Conservation (phyloP, 116 monocot species). For the Trichopus zeylanicus region DNA sequence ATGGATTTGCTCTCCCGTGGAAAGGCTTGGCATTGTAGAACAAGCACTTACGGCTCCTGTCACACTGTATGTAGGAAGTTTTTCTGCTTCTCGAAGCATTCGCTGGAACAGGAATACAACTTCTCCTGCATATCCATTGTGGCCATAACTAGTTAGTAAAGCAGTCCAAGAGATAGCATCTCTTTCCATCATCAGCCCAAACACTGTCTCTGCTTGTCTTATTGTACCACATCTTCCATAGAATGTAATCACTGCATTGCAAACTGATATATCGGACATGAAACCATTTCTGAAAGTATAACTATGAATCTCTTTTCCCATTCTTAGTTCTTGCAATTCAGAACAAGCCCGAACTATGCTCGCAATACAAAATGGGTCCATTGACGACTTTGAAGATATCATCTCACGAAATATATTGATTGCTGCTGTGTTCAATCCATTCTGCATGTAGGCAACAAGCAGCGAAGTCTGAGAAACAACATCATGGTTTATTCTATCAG, state of each 20-base stretch:
- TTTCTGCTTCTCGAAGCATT: constrained; percentile 32
- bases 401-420: constrained; percentile 30
- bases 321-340: constrained; percentile 9
- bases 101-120: constrained; percentile 26
- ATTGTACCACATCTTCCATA: constrained; percentile 47
- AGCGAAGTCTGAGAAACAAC: constrained; percentile 47
- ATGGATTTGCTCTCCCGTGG: constrained; percentile 39
- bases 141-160: constrained; percentile 39
- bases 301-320: constrained; percentile 49
- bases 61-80: constrained; percentile 14
- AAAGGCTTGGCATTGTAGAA: constrained; percentile 21
- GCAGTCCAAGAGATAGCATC: constrained; percentile 45
- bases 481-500: constrained; percentile 18
- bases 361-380: constrained; percentile 37
- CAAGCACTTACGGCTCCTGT: constrained; percentile 34
- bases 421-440: constrained; percentile 28
- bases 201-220: constrained; percentile 33
- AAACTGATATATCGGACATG: constrained; percentile 23
- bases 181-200: constrained; percentile 22
- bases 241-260: constrained; percentile 40
- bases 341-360: constrained; percentile 30
- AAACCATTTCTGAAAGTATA: constrained; percentile 34
- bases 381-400: constrained; percentile 16
- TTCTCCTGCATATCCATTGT: constrained; percentile 30
- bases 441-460: constrained; percentile 36